These are phyloP conservation scores for Balamuthia mandrillaris DNA, from an alignment of 208 protist species.

Conservation along the genomic window DNA sequence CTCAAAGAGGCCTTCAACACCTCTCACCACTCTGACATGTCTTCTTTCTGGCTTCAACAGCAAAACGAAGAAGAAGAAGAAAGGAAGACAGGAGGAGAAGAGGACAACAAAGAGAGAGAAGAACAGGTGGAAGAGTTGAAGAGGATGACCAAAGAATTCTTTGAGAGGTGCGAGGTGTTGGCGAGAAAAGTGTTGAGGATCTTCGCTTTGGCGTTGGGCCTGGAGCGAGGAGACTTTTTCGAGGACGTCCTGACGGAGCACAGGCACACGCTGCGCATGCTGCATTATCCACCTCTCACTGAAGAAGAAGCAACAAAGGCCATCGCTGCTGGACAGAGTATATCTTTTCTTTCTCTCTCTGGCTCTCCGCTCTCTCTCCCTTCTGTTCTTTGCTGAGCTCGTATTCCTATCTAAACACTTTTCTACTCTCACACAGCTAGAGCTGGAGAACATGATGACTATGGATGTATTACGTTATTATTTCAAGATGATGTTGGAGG, in stretches of 20 bases:
- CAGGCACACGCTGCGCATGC: not conserved
- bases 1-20: conserved; percentile 35
- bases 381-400: no score
- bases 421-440: no score
- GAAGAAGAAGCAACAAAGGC: not conserved
- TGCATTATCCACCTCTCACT: not conserved
- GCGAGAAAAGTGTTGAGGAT: not conserved
- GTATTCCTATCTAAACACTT: no score
- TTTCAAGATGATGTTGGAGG: not conserved
- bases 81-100: not conserved
- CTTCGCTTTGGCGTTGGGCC: not conserved
- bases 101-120: not conserved
- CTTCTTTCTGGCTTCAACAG: not conserved
- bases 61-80: not conserved
- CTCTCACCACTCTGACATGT: no score
- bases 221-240: not conserved
- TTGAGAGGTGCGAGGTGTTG: conserved; percentile 1
- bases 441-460: not conserved
- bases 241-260: not conserved
- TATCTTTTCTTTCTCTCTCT: no score
- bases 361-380: not conserved
- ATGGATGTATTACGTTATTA: not conserved
- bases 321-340: not conserved
- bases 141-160: not conserved
- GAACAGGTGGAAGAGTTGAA: not conserved